phyloP scores from a whole-genome alignment of 2,329 filamentous ascomycete species.

The Aureobasidium mangrovei region DNA sequence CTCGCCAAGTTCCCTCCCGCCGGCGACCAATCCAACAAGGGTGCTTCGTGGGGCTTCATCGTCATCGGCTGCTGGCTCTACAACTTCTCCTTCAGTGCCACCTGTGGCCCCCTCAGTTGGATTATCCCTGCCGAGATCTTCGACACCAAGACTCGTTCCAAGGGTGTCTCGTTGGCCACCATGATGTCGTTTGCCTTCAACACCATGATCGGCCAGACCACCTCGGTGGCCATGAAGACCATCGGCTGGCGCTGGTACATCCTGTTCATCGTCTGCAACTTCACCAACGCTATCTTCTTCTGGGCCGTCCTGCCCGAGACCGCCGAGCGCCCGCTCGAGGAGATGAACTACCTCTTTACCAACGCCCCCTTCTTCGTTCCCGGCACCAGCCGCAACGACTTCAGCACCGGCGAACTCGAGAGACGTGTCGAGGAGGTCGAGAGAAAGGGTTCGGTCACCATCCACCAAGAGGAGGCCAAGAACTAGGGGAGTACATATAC shows the following conservation, averaged over 20 bases:
- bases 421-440: conserved; percentile 49
- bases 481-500: neutral
- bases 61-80: conserved; percentile 67
- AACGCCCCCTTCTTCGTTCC: conserved; percentile 56
- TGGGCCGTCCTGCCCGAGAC: conserved; percentile 61
- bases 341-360: conserved; percentile 47
- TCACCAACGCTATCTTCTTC: conserved; percentile 60
- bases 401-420: conserved; percentile 50
- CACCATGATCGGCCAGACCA: conserved; percentile 65
- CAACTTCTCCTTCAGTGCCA: conserved; percentile 66
- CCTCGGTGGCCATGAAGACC: conserved; percentile 49
- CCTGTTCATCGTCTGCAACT: conserved; percentile 60
- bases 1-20: conserved; percentile 55
- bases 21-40: conserved; percentile 34
- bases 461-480: conserved; percentile 11
- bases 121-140: conserved; percentile 60
- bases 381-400: conserved; percentile 46
- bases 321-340: conserved; percentile 53
- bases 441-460: conserved; percentile 14
- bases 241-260: conserved; percentile 51
- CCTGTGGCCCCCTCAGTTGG: conserved; percentile 59
- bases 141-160: conserved; percentile 64
- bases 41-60: conserved; percentile 65
- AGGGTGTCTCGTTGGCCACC: conserved; percentile 65
- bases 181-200: conserved; percentile 66